These are phyloP conservation scores for Penicillium hordei DNA, from an alignment of 2,329 filamentous ascomycete species.

Conservation along the genomic window DNA sequence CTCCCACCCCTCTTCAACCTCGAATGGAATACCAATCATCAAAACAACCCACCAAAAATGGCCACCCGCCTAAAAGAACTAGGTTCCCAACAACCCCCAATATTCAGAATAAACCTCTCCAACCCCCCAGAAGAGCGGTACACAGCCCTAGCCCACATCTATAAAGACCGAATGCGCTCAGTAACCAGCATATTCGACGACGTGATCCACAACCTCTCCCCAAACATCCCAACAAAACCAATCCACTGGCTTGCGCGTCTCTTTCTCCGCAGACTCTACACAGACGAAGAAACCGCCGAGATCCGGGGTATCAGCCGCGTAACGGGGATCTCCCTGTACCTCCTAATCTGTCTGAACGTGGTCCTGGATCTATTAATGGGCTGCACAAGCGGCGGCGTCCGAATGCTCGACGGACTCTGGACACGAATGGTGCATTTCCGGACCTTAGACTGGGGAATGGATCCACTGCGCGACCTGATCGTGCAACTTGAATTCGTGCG, in stretches of 20 bases:
- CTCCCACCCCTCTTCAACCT: not conserved
- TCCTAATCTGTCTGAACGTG: constrained; percentile 63
- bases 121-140: constrained; percentile 55
- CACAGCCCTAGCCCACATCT: constrained; percentile 48
- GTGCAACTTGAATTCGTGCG: constrained; percentile 54
- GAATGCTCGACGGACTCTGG: constrained; percentile 15
- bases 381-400: constrained; percentile 60
- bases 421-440: constrained; percentile 42
- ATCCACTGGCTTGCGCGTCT: constrained; percentile 45
- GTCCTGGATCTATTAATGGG: constrained; percentile 64
- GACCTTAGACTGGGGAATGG: constrained; percentile 57
- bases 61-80: not conserved
- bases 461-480: constrained; percentile 50
- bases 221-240: constrained; percentile 26
- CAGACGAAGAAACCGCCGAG: constrained; percentile 60
- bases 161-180: constrained; percentile 44
- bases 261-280: constrained; percentile 53
- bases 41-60: not conserved
- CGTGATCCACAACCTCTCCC: constrained; percentile 41
- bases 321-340: constrained; percentile 56
- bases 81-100: constrained; percentile 30
- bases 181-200: constrained; percentile 55
- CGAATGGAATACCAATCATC: not conserved
- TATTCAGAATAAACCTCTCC: constrained; percentile 56
- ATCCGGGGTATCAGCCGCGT: constrained; percentile 57